A percentile compares a stretch with the other conserved stretches of the same genome.
Conservation (phyloP, 805 yeast species). For the Yarrowia porcina region DNA sequence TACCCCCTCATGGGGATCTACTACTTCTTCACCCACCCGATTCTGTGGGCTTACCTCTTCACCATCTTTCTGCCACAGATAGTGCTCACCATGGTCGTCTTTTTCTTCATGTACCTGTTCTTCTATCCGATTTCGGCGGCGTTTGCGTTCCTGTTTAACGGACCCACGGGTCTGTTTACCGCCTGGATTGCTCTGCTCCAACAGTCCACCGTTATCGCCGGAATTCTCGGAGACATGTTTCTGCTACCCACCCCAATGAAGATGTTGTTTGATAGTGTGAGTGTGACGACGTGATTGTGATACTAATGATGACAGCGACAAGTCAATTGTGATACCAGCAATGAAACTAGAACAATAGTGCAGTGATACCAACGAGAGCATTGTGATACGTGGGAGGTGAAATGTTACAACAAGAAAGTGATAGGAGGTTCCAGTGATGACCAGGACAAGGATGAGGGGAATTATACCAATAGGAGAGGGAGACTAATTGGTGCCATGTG, state of each 20-base stretch:
- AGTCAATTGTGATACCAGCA: too few relatives aligned
- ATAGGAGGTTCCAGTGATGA: too few relatives aligned
- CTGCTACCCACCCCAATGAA: conserved; percentile 50
- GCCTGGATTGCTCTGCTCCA: conserved; percentile 48
- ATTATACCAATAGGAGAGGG: too few relatives aligned
- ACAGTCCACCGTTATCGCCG: conserved; percentile 44
- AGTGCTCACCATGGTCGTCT: conserved; percentile 41
- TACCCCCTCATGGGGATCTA: conserved; percentile 43
- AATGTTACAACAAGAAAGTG: background rate
- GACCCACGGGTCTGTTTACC: conserved; percentile 51
- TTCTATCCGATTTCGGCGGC: conserved; percentile 49
- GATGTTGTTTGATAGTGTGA: conserved; percentile 48
- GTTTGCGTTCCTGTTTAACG: conserved; percentile 44
- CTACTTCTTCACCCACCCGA: conserved; percentile 44
- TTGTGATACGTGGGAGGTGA: background rate
- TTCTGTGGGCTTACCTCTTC: conserved; percentile 49
- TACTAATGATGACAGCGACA: too few relatives aligned
- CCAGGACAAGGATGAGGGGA: too few relatives aligned
- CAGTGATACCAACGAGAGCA: background rate
- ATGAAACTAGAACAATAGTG: too few relatives aligned
- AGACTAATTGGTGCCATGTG: too few relatives aligned
- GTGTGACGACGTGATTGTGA: too few relatives aligned
- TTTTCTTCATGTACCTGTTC: conserved; percentile 39
- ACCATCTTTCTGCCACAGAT: conserved; percentile 48
- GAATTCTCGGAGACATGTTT: conserved; percentile 43